These are phyloP conservation scores for Carex sylvatica DNA, from an alignment of 202 grass and related monocot genomes.

Conservation along the genomic window DNA sequence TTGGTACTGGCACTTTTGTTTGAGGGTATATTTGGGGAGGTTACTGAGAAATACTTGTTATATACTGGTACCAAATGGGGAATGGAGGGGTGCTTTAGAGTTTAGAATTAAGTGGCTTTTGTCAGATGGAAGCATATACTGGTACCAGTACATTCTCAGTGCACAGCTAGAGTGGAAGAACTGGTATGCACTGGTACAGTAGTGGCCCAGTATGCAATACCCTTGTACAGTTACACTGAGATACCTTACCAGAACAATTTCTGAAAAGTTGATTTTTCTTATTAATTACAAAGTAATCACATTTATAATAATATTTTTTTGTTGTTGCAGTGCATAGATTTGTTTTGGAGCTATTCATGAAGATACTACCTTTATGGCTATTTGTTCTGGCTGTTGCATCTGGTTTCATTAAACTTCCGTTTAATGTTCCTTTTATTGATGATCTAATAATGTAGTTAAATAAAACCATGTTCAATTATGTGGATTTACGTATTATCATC, in stretches of 20 bases:
- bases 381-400: not conserved
- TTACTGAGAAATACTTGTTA: not conserved
- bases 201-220: no score
- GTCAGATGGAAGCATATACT: not conserved
- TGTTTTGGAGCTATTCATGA: constrained; percentile 10
- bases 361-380: constrained; percentile 17
- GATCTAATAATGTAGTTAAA: constrained; percentile 25
- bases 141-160: not conserved
- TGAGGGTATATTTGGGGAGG: not conserved
- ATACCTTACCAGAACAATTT: no score
- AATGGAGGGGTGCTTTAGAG: not conserved
- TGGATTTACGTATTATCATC: not conserved
- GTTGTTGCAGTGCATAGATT: constrained; percentile 15
- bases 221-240: no score
- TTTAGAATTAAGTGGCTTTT: not conserved
- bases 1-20: not conserved
- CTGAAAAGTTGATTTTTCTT: no score
- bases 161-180: not conserved
- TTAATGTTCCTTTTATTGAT: constrained; percentile 21
- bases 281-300: no score
- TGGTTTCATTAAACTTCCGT: constrained; percentile 27
- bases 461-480: not conserved
- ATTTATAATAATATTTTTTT: not conserved
- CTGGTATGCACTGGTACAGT: no score
- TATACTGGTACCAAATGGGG: not conserved